Evolutionary conservation across 495 filamentous ascomycete species (phyloP).

Genomic region (Talaromyces ruber): DNA sequence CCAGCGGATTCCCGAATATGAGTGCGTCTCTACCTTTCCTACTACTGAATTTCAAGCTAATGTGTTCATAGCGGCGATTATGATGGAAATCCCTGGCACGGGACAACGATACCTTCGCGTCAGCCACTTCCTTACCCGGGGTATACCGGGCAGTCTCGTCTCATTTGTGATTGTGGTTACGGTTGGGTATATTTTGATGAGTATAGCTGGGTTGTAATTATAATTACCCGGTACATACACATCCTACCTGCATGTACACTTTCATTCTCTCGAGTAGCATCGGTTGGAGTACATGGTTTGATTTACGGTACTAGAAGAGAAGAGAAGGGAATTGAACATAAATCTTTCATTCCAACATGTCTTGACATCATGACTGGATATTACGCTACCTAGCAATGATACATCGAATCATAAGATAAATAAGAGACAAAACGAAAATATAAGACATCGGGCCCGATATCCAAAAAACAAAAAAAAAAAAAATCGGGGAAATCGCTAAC

Average conservation of each 20-base stretch:
- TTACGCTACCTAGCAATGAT: background rate
- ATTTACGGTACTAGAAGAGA: background rate
- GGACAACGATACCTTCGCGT: slow-evolving; percentile 89
- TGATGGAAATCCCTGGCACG: slow-evolving; percentile 92
- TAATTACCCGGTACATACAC: slow-evolving; percentile 18
- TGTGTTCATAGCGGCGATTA: slow-evolving; percentile 69
- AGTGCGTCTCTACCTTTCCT: slow-evolving; percentile 52
- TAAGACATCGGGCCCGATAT: background rate
- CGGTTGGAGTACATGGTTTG: background rate
- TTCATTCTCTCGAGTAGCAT: background rate
- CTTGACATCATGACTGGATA: background rate
- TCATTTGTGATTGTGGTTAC: slow-evolving; percentile 77
- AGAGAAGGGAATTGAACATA: background rate
- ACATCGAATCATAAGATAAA: background rate
- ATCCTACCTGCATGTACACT: background rate
- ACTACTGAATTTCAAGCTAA: slow-evolving; percentile 10
- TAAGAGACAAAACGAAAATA: background rate
- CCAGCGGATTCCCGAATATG: slow-evolving; percentile 98
- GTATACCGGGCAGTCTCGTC: slow-evolving; percentile 77
- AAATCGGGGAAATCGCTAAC: background rate
- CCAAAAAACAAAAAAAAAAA: background rate
- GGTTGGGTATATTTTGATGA: slow-evolving; percentile 81
- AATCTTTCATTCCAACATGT: background rate
- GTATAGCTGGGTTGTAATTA: slow-evolving; percentile 59
- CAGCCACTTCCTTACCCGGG: slow-evolving; percentile 86